Conservation (phyloP, 2,329 filamentous ascomycete species). For the Piedraia hortae region DNA sequence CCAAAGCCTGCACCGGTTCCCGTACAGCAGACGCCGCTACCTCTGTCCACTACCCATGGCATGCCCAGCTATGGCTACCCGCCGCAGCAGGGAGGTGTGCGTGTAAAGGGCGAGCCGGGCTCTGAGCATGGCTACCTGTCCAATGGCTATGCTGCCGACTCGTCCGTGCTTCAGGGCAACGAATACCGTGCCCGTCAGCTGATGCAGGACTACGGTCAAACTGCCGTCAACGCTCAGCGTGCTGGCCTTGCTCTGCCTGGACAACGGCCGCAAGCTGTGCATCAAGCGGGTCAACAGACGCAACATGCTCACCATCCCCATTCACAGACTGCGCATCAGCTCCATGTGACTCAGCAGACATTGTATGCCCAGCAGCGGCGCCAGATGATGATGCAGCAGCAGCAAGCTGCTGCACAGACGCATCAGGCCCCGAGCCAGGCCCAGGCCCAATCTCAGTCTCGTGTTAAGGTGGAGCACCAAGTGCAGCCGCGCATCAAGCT, state of each 20-base stretch:
- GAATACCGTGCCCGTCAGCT: conserved; percentile 24
- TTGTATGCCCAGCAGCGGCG: conserved; percentile 9
- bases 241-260: conserved; percentile 12
- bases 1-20: conserved; percentile 33
- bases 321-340: conserved; percentile 14
- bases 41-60: conserved; percentile 7
- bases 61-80: conserved; percentile 6
- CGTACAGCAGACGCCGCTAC: conserved; percentile 8
- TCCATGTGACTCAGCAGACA: conserved; percentile 14
- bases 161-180: conserved; percentile 14
- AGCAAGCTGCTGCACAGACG: conserved; percentile 2
- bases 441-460: conserved; percentile 8
- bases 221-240: conserved; percentile 30
- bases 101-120: conserved; percentile 27
- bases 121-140: conserved; percentile 10
- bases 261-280: conserved; percentile 11
- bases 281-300: conserved; percentile 10
- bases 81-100: conserved; percentile 15
- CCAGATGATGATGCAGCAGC: conserved; percentile 11
- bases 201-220: conserved; percentile 30
- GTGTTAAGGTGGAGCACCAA: conserved; percentile 12
- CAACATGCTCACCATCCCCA: conserved; percentile 13
- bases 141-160: conserved; percentile 6
- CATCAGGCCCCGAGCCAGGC: conserved; percentile 5
- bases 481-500: conserved; percentile 16